These are phyloP conservation scores for Diaporthe citrichinensis DNA, from an alignment of 2,329 filamentous ascomycete species.

Conservation along the genomic window DNA sequence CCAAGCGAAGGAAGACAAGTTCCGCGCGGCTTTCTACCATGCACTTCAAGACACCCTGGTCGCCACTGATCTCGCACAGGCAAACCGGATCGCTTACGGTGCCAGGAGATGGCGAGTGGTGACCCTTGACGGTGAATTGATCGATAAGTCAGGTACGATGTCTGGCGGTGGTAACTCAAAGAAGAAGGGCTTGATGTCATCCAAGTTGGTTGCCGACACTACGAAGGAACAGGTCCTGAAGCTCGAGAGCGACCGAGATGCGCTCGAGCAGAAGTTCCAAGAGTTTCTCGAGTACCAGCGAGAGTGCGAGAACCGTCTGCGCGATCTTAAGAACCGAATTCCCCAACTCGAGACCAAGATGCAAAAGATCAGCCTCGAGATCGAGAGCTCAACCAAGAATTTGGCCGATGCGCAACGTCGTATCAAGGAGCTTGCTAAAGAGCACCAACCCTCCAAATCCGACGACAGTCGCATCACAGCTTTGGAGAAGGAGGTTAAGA, in stretches of 20 bases:
- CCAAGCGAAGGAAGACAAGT: slow-evolving; percentile 87
- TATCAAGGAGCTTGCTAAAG: slow-evolving; percentile 85
- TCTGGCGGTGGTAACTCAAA: slow-evolving; percentile 94
- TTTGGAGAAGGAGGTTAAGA: slow-evolving; percentile 83
- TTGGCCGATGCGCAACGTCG: slow-evolving; percentile 87
- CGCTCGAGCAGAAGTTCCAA: slow-evolving; percentile 85
- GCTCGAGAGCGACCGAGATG: slow-evolving; percentile 88
- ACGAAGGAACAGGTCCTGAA: slow-evolving; percentile 90
- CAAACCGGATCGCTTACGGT: slow-evolving; percentile 96
- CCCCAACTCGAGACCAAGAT: slow-evolving; percentile 90
- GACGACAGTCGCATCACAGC: slow-evolving; percentile 81
- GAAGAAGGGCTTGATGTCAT: slow-evolving; percentile 95
- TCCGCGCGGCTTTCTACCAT: slow-evolving; percentile 93
- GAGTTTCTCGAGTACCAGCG: slow-evolving; percentile 88
- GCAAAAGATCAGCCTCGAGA: slow-evolving; percentile 90
- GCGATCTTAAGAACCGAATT: slow-evolving; percentile 81
- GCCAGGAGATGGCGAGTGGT: slow-evolving; percentile 96
- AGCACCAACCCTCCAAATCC: slow-evolving; percentile 83
- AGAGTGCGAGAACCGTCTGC: slow-evolving; percentile 81
- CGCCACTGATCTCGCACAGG: slow-evolving; percentile 92
- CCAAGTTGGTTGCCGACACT: slow-evolving; percentile 89
- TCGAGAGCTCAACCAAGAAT: slow-evolving; percentile 89
- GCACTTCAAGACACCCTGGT: slow-evolving; percentile 96
- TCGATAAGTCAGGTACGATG: slow-evolving; percentile 99
- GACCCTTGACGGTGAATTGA: slow-evolving; percentile 93